These are phyloP conservation scores for Daldinia concentrica DNA, from an alignment of 495 filamentous ascomycete species.

Conservation along the genomic window DNA sequence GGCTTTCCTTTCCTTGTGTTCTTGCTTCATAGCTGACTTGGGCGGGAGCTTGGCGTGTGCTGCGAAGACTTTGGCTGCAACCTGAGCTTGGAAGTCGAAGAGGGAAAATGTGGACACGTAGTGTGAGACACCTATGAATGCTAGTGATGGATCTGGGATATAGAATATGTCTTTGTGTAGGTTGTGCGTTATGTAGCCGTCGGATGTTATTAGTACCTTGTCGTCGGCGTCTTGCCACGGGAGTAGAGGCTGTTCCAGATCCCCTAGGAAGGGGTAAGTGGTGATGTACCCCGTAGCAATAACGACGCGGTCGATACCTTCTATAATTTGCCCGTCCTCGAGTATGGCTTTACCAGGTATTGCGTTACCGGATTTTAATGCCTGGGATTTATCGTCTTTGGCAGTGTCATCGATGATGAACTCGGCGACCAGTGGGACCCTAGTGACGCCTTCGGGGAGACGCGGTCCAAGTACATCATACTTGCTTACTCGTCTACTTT, in stretches of 20 bases:
- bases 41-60: slow-evolving; percentile 61
- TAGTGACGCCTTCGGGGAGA: slow-evolving; percentile 58
- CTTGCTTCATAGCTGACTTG: slow-evolving; percentile 56
- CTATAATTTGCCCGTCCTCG: slow-evolving; percentile 53
- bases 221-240: slow-evolving; percentile 54
- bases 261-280: slow-evolving; percentile 64
- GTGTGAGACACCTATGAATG: slow-evolving; percentile 69
- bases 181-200: slow-evolving; percentile 73
- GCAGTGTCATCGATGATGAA: slow-evolving; percentile 37
- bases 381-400: slow-evolving; percentile 35
- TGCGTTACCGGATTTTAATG: slow-evolving; percentile 13
- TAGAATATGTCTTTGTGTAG: slow-evolving; percentile 74
- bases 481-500: slow-evolving; percentile 65
- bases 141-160: slow-evolving; percentile 68
- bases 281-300: slow-evolving; percentile 74
- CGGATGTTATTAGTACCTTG: slow-evolving; percentile 63
- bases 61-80: slow-evolving; percentile 64
- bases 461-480: slow-evolving; percentile 63
- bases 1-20: slow-evolving; percentile 58
- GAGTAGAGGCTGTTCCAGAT: slow-evolving; percentile 53
- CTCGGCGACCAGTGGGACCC: slow-evolving; percentile 61
- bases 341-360: slow-evolving; percentile 44
- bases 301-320: slow-evolving; percentile 63
- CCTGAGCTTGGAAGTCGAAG: slow-evolving; percentile 73
- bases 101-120: slow-evolving; percentile 70